Base-by-base conservation (phyloP, 495 filamentous ascomycete genomes). In the Ramalina intermedia region DNA sequence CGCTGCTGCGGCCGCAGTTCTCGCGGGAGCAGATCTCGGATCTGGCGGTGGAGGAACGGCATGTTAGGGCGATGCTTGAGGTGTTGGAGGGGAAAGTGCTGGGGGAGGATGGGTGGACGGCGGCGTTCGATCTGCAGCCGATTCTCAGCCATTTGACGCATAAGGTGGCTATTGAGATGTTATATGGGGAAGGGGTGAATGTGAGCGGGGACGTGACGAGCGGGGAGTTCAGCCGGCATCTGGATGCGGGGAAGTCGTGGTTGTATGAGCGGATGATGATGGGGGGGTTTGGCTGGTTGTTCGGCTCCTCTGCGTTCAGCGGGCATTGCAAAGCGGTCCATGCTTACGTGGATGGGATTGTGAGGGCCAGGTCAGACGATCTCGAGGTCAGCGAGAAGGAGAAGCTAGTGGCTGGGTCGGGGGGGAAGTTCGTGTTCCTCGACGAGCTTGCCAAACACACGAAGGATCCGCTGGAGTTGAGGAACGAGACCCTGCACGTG, bases 401-500 rank as follows among this genome's bases (percentile, higher is more conserved):
- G 29, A 7, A 33, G 1, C 5, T 7, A 3, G 23, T 24, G 3
- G 0, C 6, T 7, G 29, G 8, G 7, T 33, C 29, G 8, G 29
- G 29, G 1, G 26, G 23, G 12, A 20, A 29, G 38, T 27, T 46
- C 4, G 47, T 39, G 17, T 46, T 85, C 37, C 68, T 84, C 2
- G 63, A 83, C 48, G 80, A 76, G 13, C 64, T 85, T 24, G 73
- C 71, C 4, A 70, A 69, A 17, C 66, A 74, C 20, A 82, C 73
- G 3, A 66, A 73, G 38, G 68, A 83, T 52, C 70, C 73, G 0
- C 68, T 70, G 33, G 66, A 76, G 27, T 64, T 85, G 17, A 65
- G 80, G 24, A 71, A 76, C 52, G 74, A 81, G 53, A 66, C 76
- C 50, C 66, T 84, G 39, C 75, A 81, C 47, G 69, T 83, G 40